These are phyloP conservation scores for Candida silvatica DNA, from an alignment of 805 yeast genomes.

Conservation along the genomic window DNA sequence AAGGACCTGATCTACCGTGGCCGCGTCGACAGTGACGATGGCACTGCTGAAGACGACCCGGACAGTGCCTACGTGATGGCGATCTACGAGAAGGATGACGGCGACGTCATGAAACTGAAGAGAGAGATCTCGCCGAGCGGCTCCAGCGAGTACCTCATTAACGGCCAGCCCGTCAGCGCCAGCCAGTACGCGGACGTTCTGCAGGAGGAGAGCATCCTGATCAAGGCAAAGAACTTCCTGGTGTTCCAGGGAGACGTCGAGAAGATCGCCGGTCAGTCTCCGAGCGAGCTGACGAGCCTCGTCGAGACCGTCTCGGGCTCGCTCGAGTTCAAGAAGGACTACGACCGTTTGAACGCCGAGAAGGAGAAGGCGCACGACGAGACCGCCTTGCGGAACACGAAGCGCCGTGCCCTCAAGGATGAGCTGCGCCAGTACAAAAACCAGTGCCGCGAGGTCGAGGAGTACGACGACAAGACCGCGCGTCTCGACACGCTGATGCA, in stretches of 20 bases:
- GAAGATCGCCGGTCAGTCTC: conserved; percentile 80
- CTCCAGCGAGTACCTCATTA: conserved; percentile 57
- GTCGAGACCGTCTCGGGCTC: conserved; percentile 86
- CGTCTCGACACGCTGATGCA: conserved; percentile 41
- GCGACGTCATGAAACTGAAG: conserved; percentile 50
- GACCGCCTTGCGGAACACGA: conserved; percentile 55
- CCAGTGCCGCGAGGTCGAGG: conserved; percentile 64
- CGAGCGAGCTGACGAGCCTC: conserved; percentile 62
- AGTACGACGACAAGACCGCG: conserved; percentile 46
- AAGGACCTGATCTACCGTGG: conserved; percentile 82
- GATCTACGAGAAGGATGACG: conserved; percentile 55
- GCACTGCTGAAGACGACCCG: conserved; percentile 24
- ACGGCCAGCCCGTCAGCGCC: conserved; percentile 52
- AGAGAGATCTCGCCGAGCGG: conserved; percentile 55
- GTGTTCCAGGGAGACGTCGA: conserved; percentile 98
- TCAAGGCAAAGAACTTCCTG: conserved; percentile 83
- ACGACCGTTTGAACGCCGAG: conserved; percentile 54
- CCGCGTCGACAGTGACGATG: conserved; percentile 25
- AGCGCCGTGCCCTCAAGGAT: conserved; percentile 58
- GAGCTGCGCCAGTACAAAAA: conserved; percentile 74
- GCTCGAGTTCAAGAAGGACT: conserved; percentile 53
- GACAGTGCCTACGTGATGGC: conserved; percentile 69
- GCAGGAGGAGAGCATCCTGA: conserved; percentile 71
- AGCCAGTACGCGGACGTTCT: conserved; percentile 56
- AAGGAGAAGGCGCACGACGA: conserved; percentile 57